Evolutionary conservation across 2,329 filamentous ascomycete species (phyloP), one percentile per base, ranked within the genome.

Genomic region (Ascochyta lentis): DNA sequence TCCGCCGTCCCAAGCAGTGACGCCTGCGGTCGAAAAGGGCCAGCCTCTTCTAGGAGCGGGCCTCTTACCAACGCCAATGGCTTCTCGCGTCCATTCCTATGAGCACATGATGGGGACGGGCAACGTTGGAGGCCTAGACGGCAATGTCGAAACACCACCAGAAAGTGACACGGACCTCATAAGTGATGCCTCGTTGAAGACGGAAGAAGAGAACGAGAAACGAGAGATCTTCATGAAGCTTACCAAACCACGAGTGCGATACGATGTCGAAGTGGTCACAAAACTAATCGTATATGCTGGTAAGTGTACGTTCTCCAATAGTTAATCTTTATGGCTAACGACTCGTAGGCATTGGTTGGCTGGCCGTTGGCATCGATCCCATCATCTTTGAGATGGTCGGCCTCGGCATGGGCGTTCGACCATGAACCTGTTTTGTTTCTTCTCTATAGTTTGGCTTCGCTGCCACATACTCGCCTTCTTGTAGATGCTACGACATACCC

Each of bases 191-290:
- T 42, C 54, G 33, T 37, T 56, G n/a, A 48, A 63, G 26, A 63
- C 44, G 2, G 72, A 73, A 5, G 73, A 76, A 49, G 70, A 75
- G 42, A 72, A 71, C 12, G 75, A 78, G 56, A 73, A 76, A 38
- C 63, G 74, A 64, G 90, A 96, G 72, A 88, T 98, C 74, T 97
- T 98, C 75, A 89, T 88, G 40, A 86, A 84, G 71, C 82, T 98
- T 51, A 88, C 92, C 60, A 91, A 89, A 77, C 92, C 95, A 44
- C 86, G 95, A 64, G 93, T 97, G 56, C 84, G 93, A 66, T 99
- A 98, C 71, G 95, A 99, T 77, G 94, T 98, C n/a, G 95, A 99
- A 76, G 94, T 99, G 35, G 90, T 99, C 34, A 98, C 95, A 5
- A 98, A 97, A 78, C 77, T 99, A 58, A 90, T 99, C 67, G 92